A percentile compares a stretch with the other conserved stretches of the same genome.
Evolutionary conservation across 139 green algal species (phyloP).

Genomic region (Coelastrella sp.): DNA sequence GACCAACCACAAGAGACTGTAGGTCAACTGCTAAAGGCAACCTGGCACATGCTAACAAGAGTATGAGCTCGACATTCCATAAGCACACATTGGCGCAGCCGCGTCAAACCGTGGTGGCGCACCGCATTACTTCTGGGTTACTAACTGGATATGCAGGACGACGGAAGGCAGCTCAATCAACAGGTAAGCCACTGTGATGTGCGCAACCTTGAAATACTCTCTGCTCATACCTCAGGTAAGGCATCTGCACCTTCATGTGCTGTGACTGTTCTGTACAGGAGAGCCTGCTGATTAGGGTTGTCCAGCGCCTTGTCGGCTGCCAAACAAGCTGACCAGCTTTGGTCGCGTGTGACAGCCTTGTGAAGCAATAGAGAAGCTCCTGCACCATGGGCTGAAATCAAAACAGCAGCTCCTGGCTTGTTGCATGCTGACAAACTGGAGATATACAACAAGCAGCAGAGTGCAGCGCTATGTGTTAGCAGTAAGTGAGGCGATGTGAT

Average conservation of each 20-base stretch:
- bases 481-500: too few relatives aligned
- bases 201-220: too few relatives aligned
- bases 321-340: background rate
- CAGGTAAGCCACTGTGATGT: too few relatives aligned
- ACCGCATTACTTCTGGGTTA: too few relatives aligned
- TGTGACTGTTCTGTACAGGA: conserved; percentile 14
- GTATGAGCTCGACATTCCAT: background rate
- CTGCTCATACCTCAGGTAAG: background rate
- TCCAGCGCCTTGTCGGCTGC: background rate
- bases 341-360: background rate
- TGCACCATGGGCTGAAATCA: conserved; percentile 1
- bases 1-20: background rate
- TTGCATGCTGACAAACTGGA: conserved; percentile 9
- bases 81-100: background rate
- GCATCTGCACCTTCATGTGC: conserved; percentile 12
- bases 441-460: background rate
- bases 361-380: conserved; percentile 11
- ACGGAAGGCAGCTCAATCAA: background rate
- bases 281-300: background rate
- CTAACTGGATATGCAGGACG: background rate
- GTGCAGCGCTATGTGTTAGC: too few relatives aligned
- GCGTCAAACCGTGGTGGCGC: too few relatives aligned
- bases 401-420: background rate
- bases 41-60: background rate
- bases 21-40: background rate